Evolutionary conservation across 1,284 basidiomycete genomes (phyloP).

Genomic region (Heterobasidion occidentale): DNA sequence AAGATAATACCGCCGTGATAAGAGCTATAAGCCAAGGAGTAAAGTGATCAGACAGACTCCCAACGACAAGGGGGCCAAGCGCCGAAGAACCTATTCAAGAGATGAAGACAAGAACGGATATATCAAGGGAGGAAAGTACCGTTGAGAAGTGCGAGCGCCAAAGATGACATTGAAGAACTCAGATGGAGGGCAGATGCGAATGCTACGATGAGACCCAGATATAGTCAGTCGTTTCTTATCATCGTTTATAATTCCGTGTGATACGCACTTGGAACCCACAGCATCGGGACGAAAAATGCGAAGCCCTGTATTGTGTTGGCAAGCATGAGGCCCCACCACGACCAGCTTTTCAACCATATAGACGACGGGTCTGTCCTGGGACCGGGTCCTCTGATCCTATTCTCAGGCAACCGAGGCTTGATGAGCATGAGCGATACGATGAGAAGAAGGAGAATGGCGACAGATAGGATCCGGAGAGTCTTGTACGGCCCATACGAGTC

Average conservation of each 20-base stretch:
- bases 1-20: slow-evolving; percentile 8
- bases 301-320: slow-evolving; percentile 27
- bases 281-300: slow-evolving; percentile 25
- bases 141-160: slow-evolving; percentile 12
- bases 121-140: not conserved
- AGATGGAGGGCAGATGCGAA: slow-evolving; percentile 4
- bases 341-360: slow-evolving; percentile 17
- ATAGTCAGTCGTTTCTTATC: not conserved
- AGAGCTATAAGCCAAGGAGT: slow-evolving; percentile 24
- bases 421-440: slow-evolving; percentile 22
- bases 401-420: slow-evolving; percentile 24
- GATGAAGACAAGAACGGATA: not conserved
- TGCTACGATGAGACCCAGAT: not conserved
- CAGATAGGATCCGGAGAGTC: slow-evolving; percentile 22
- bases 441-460: slow-evolving; percentile 17
- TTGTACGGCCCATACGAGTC: slow-evolving; percentile 17
- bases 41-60: slow-evolving; percentile 27
- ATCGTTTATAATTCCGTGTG: no score
- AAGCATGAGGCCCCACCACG: slow-evolving; percentile 23
- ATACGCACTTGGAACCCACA: slow-evolving; percentile 27
- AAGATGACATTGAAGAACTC: slow-evolving; percentile 4
- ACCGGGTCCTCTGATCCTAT: slow-evolving; percentile 16
- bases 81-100: slow-evolving; percentile 15
- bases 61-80: slow-evolving; percentile 24
- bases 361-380: slow-evolving; percentile 6